Conservation (phyloP, 805 yeast species). For the Lachancea meyersii region DNA sequence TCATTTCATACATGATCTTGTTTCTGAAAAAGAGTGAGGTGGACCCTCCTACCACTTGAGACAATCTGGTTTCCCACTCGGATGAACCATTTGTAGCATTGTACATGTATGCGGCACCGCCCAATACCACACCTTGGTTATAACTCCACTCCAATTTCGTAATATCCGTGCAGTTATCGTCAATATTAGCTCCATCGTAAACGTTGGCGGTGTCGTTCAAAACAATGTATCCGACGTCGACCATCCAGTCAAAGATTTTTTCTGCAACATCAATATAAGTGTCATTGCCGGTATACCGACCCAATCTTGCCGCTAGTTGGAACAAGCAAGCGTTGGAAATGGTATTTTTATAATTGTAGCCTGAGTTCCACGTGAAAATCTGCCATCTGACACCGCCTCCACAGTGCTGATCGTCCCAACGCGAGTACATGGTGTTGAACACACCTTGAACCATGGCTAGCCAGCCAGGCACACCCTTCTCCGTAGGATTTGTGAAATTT, state of each 20-base stretch:
- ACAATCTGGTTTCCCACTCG: conserved; percentile 46
- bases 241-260: conserved; percentile 55
- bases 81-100: conserved; percentile 48
- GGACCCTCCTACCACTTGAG: conserved; percentile 41
- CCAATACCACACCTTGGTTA: conserved; percentile 59
- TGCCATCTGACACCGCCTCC: conserved; percentile 70
- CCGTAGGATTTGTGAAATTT: conserved; percentile 68
- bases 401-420: conserved; percentile 54
- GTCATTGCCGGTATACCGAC: conserved; percentile 48
- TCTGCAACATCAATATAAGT: conserved; percentile 48
- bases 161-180: conserved; percentile 53
- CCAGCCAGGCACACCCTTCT: conserved; percentile 58
- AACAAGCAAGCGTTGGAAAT: conserved; percentile 61
- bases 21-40: conserved; percentile 41
- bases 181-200: conserved; percentile 66
- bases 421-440: conserved; percentile 47
- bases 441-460: conserved; percentile 79
- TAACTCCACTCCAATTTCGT: conserved; percentile 58
- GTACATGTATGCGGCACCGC: conserved; percentile 67
- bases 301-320: conserved; percentile 58
- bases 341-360: conserved; percentile 58
- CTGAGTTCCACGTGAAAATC: conserved; percentile 53
- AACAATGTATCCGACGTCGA: conserved; percentile 40
- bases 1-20: conserved; percentile 52
- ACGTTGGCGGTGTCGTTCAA: conserved; percentile 40